A percentile compares a stretch with the other conserved stretches of the same genome.
Conservation (phyloP, 306 rosid genomes). For the barrel medic (Medicago truncatula) region MtrunA17r5.0-ANR NC_053045.1:50552001-50552500, state of each 20-base stretch:
- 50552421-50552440: conserved; percentile 39
- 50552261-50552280: conserved; percentile 79
- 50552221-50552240: conserved; percentile 72
- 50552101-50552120: conserved; percentile 55
- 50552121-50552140: conserved; percentile 44
- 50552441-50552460: conserved; percentile 60
- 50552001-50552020: conserved; percentile 75
- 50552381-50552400: conserved; percentile 99
- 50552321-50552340: conserved; percentile 95
- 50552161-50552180: conserved; percentile 74
- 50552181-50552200: conserved; percentile 53
- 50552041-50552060: conserved; percentile 50
- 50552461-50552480: conserved; percentile 38
- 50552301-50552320: conserved; percentile 89
- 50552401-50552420: conserved; percentile 93
- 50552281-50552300: conserved; percentile 95
- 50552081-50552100: conserved; percentile 68
- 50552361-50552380: conserved; percentile 98
- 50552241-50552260: conserved; percentile 65
- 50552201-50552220: conserved; percentile 72
- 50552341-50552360: conserved; percentile 87
- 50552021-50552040: conserved; percentile 54
- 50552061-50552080: conserved; percentile 78
- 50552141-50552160: conserved; percentile 83
- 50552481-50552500: conserved; percentile 47